Evolutionary conservation across 441 rosid genomes (phyloP), one percentile per base, ranked within the genome.

Genomic region (Adansonia madagascariensis): DNA sequence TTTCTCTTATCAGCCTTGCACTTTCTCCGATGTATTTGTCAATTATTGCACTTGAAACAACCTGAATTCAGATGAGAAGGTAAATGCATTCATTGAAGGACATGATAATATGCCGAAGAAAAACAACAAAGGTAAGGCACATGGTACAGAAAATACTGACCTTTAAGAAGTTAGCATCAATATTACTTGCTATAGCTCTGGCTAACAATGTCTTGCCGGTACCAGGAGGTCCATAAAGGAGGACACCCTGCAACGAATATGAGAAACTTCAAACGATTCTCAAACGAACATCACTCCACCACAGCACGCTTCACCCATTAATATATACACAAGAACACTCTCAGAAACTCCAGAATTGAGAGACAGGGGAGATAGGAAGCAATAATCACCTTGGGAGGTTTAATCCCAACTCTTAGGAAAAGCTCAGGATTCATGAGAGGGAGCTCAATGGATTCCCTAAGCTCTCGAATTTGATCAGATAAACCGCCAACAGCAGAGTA

Each of bases 351-450:
- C 77, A 14, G 15, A 74, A 14, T 10, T 24, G 17, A 11, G 57
- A 50, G 31, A 27, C 67, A 61, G 52, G 17, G 39, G 65, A 39
- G 56, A 68, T 27, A 24, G 24, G 27, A 73, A 70, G 20, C 11
- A 4, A 35, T 74, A 55, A 66, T 77, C 76, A 91, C 98, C 98
- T 94, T 96, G n/a, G 99, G 99, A 66, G 98, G 99, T 80, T 96
- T 94, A 62, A 96, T 94, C 67, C 99, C 98, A 52, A 96, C 98
- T 82, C 99, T 86, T 43, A 94, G 78, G 88, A 94, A 95, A 70
- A 95, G 95, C 80, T 95, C 97, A 41, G 99, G 99, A 81, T 95
- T 95, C 99, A 94, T 94, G 47, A 95, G 89, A 82, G 98, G 98
- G 4, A 95, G 90, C 82, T 95, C 99, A 81, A 96, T 96, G 70